phyloP scores from a whole-genome alignment of 345 rosid genomes.

The Cardamine occulta region DNA sequence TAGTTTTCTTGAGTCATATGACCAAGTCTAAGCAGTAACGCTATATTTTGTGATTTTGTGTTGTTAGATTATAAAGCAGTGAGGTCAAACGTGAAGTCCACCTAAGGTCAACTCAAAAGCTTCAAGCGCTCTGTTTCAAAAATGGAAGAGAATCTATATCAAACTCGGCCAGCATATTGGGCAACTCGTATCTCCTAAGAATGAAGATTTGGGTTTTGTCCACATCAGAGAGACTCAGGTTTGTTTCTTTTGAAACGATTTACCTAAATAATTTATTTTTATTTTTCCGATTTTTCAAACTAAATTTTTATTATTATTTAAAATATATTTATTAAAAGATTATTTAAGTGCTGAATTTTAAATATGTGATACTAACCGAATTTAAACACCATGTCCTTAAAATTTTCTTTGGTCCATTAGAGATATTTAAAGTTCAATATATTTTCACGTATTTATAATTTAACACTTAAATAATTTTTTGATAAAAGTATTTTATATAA shows the following conservation, averaged over 20 bases:
- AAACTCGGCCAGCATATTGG: constrained; percentile 95
- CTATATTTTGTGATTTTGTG: constrained; percentile 9
- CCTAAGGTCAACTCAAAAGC: constrained; percentile 66
- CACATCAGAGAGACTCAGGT: neutral
- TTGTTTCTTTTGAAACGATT: too few species aligned
- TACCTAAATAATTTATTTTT: too few species aligned
- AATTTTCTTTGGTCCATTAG: neutral
- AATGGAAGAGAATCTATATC: constrained; percentile 93
- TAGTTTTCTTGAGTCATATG: too few species aligned
- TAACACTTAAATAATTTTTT: too few species aligned
- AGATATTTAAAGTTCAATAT: too few species aligned
- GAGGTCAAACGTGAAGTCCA: too few species aligned
- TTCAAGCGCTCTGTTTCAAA: constrained; percentile 59
- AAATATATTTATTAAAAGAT: too few species aligned
- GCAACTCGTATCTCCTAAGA: constrained; percentile 58
- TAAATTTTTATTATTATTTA: too few species aligned
- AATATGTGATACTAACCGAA: neutral
- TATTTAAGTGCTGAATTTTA: too few species aligned
- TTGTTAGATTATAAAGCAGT: constrained; percentile 56
- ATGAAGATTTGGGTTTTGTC: neutral
- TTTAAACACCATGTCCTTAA: too few species aligned
- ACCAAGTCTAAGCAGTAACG: neutral
- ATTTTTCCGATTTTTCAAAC: neutral
- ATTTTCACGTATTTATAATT: too few species aligned
- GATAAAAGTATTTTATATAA: too few species aligned